These are phyloP conservation scores for Pontederia crassipes DNA, from an alignment of 176 grass and related monocot genomes.

Conservation along the genomic window DNA sequence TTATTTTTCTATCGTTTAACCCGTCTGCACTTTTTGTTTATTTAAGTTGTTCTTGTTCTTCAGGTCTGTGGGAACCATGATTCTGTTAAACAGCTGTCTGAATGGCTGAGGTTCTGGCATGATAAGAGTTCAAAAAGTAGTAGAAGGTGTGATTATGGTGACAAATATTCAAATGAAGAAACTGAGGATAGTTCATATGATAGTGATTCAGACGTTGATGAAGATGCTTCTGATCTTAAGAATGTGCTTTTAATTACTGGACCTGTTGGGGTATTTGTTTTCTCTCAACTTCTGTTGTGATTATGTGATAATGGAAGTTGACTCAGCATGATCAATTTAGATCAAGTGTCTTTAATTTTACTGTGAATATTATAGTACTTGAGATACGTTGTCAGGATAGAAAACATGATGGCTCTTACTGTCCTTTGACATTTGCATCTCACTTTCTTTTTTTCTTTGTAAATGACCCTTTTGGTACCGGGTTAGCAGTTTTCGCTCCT, in stretches of 20 bases:
- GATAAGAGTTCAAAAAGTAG: constrained; percentile 47
- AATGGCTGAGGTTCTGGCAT: constrained; percentile 89
- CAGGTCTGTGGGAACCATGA: constrained; percentile 85
- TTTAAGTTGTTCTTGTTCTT: constrained; percentile 26
- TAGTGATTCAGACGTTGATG: constrained; percentile 52
- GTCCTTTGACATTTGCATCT: too few relatives aligned
- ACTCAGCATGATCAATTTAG: too few relatives aligned
- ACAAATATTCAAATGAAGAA: constrained; percentile 31
- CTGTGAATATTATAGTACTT: too few relatives aligned
- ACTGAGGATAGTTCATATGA: constrained; percentile 37
- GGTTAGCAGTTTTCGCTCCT: too few relatives aligned
- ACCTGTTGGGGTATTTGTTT: constrained; percentile 64
- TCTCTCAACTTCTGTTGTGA: too few relatives aligned
- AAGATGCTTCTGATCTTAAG: constrained; percentile 31
- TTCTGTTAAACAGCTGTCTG: constrained; percentile 45
- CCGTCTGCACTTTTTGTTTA: background rate
- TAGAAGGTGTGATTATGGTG: constrained; percentile 17
- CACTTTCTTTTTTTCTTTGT: too few relatives aligned
- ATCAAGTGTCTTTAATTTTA: too few relatives aligned
- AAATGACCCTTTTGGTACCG: too few relatives aligned
- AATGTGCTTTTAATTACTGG: constrained; percentile 94
- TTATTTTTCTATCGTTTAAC: background rate
- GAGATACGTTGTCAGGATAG: too few relatives aligned
- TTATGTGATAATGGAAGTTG: too few relatives aligned
- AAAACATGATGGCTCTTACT: too few relatives aligned